phyloP scores from a whole-genome alignment of 306 rosid species.

The Fragaria ananassa region DNA sequence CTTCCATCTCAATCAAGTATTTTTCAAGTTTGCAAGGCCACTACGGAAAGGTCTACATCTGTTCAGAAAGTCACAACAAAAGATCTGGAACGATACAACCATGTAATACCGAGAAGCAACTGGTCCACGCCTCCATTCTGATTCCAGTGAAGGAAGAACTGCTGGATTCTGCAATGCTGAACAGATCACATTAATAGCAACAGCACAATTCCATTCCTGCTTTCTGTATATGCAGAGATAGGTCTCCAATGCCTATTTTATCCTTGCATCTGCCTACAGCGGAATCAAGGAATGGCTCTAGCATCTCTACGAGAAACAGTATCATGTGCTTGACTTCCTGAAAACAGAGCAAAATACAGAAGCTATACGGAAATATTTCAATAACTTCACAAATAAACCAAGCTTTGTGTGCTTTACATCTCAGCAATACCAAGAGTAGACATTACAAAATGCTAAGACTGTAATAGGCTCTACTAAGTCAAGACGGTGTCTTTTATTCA shows the following conservation, averaged over 20 bases:
- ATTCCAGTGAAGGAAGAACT: constrained; percentile 81
- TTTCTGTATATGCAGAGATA: constrained; percentile 64
- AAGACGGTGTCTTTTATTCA: background rate
- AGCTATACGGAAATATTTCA: constrained; percentile 13
- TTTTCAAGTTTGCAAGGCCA: background rate
- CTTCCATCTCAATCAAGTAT: background rate
- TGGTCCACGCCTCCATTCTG: constrained; percentile 87
- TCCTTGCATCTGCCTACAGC: constrained; percentile 65
- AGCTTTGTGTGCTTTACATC: background rate
- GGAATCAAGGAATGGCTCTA: constrained; percentile 92
- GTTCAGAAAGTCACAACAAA: background rate
- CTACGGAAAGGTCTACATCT: background rate
- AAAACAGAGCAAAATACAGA: constrained; percentile 20
- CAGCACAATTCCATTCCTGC: constrained; percentile 59
- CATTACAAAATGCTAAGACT: background rate
- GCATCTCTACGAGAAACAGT: constrained; percentile 92
- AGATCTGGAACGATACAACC: constrained; percentile 6
- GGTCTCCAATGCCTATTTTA: constrained; percentile 71
- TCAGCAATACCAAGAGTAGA: background rate
- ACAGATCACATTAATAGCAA: constrained; percentile 72
- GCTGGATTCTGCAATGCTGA: constrained; percentile 75
- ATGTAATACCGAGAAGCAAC: constrained; percentile 77
- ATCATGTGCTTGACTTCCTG: constrained; percentile 84
- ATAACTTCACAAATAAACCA: constrained; percentile 13
- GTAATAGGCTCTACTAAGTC: background rate